Evolutionary conservation across 441 rosid genomes (phyloP), one percentile per base, ranked within the genome.

Genomic region (Bocquillonia castaneifolia): DNA sequence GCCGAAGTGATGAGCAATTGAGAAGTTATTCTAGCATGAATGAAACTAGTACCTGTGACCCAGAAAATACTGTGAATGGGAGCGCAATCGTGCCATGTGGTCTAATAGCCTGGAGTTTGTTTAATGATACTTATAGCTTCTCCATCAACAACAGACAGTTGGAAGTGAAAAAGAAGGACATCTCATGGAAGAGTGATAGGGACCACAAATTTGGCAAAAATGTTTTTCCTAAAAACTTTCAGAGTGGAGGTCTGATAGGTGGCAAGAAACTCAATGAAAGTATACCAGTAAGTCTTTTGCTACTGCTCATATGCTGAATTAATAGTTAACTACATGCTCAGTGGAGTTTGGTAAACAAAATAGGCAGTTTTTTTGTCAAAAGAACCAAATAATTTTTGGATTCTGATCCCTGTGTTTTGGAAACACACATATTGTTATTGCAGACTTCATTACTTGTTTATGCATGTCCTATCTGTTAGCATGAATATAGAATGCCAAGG

Each of bases 31-130:
- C 48, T 17, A 74, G 72, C 20, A 79, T 56, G 63, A 22, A 10
- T 70, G 85, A 80, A 2, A 82, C 86, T 47, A 37, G 66, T 56
- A 42, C 28, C 56, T 92, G 98, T 79, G 69, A 84, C 69, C 97
- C 97, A 0, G 97, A 90, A 80, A 79, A 75, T 77, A 17, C 2
- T 3, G 23, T 54, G 12, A 73, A 66, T 59, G 91, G 77, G 36
- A 36, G 2, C 14, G 68, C 79, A 45, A 86, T 92, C 70, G 92
- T 88, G 14, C 97, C 98, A 32, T 92, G 98, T 74, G 97, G 97
- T 76, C 93, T 92, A 40, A 87, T 92, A 59, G 98, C 98, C 23
- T 92, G 98, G 96, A 92, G 98, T 77, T 84, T 92, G 82, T 92
- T 92, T 77, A 92, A 92, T n/a, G 97, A 92, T 75, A 88, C 96